Percentiles rank a stretch among this genome's conserved stretches.
These are phyloP conservation scores for Beauveria australis DNA, from an alignment of 2,329 filamentous ascomycete species.

Conservation along the genomic window DNA sequence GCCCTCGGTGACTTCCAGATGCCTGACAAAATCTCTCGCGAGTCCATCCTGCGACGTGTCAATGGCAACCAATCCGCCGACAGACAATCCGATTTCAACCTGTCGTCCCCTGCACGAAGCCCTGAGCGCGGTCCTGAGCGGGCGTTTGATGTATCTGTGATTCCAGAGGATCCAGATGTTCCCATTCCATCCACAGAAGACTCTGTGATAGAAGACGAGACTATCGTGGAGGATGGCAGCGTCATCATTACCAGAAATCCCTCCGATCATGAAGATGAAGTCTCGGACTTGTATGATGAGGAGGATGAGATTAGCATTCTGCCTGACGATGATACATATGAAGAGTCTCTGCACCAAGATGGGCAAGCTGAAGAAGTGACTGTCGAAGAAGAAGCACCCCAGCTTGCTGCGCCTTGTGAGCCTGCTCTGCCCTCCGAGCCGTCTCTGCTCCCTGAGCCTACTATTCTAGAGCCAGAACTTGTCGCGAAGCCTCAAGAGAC, in stretches of 20 bases:
- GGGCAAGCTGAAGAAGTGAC: conserved; percentile 19
- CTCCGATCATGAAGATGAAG: conserved; percentile 53
- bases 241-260: conserved; percentile 60
- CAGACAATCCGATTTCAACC: conserved; percentile 53
- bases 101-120: conserved; percentile 52
- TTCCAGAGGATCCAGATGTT: conserved; percentile 73
- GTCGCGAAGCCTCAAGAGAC: not conserved
- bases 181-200: conserved; percentile 83
- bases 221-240: conserved; percentile 46
- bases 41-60: conserved; percentile 85
- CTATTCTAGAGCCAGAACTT: not conserved
- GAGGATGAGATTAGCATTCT: conserved; percentile 47
- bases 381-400: conserved; percentile 25
- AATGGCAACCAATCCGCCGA: conserved; percentile 55
- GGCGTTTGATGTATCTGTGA: conserved; percentile 40
- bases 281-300: conserved; percentile 56
- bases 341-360: not conserved
- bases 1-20: conserved; percentile 55
- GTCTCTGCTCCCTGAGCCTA: not conserved
- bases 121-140: conserved; percentile 40
- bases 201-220: conserved; percentile 47
- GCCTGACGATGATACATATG: conserved; percentile 40
- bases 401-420: not conserved
- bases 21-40: conserved; percentile 76
- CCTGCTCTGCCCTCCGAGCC: not conserved